Conservation (phyloP, 2,329 filamentous ascomycete genomes). For the Colletotrichum navitas region DNA sequence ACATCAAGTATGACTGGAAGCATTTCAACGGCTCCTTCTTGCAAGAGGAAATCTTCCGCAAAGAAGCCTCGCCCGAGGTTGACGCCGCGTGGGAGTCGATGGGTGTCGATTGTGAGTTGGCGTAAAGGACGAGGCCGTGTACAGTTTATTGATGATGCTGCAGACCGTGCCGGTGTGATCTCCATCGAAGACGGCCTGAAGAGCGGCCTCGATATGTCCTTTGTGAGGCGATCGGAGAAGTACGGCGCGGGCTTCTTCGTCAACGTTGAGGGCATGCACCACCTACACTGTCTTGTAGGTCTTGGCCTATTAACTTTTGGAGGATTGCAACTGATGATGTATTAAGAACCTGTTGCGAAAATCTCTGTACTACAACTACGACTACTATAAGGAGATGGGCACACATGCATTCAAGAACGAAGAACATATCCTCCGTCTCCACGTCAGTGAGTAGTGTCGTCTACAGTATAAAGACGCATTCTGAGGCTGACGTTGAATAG, state of each 20-base stretch:
- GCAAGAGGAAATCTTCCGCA: constrained; percentile 65
- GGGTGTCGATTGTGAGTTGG: constrained; percentile 59
- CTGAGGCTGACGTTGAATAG: constrained; percentile 46
- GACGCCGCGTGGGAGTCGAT: constrained; percentile 67
- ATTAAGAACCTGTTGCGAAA: constrained; percentile 69
- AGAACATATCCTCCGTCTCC: constrained; percentile 65
- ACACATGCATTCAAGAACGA: constrained; percentile 68
- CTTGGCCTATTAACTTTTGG: rapidly evolving
- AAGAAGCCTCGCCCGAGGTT: constrained; percentile 62
- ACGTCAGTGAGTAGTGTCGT: constrained; percentile 63
- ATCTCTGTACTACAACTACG: constrained; percentile 69
- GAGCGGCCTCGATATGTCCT: constrained; percentile 65
- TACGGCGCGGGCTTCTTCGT: constrained; percentile 71
- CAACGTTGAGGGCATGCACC: constrained; percentile 69
- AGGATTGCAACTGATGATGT: background rate
- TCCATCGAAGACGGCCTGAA: constrained; percentile 60
- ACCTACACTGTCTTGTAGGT: constrained; percentile 68
- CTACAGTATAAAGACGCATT: too few relatives aligned
- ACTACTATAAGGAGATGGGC: constrained; percentile 65
- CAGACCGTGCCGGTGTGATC: constrained; percentile 63
- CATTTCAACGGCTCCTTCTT: constrained; percentile 70
- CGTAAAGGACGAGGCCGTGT: too few relatives aligned
- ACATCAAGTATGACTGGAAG: constrained; percentile 50
- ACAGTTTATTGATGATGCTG: constrained; percentile 9
- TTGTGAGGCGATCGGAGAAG: constrained; percentile 66